phyloP scores from a whole-genome alignment of 2,329 filamentous ascomycete species.

The Xylariaceae sp. region DNA sequence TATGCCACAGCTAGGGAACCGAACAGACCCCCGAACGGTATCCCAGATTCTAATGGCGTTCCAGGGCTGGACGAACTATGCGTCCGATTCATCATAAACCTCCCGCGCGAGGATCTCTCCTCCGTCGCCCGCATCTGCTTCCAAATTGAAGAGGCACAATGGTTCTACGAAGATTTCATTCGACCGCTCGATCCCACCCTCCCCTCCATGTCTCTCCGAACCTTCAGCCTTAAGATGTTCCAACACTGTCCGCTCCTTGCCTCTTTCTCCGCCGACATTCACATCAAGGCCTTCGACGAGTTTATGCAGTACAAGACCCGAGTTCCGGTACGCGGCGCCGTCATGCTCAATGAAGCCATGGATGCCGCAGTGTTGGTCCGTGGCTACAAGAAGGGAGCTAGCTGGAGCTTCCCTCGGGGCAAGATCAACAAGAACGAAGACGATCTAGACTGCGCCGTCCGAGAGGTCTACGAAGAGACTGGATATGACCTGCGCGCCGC shows the following conservation, averaged over 20 bases:
- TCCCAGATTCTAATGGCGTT: not conserved
- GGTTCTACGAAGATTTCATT: constrained; percentile 99
- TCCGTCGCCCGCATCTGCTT: constrained; percentile 95
- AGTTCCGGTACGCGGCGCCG: constrained; percentile 89
- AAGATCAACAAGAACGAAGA: constrained; percentile 98
- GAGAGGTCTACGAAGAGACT: constrained; percentile 95
- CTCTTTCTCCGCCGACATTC: constrained; percentile 71
- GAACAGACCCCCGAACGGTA: constrained; percentile 4
- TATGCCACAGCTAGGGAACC: constrained; percentile 8
- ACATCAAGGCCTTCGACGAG: constrained; percentile 80
- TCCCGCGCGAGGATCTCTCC: constrained; percentile 84
- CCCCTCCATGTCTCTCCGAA: constrained; percentile 78
- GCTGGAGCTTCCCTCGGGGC: constrained; percentile 93
- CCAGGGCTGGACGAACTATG: constrained; percentile 94
- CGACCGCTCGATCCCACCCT: constrained; percentile 80
- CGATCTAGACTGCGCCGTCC: constrained; percentile 86
- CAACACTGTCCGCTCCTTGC: constrained; percentile 88
- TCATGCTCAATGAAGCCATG: constrained; percentile 91
- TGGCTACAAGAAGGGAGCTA: constrained; percentile 94
- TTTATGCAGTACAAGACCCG: constrained; percentile 93
- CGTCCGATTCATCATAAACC: constrained; percentile 96
- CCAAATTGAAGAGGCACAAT: constrained; percentile 98
- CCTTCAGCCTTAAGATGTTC: constrained; percentile 87
- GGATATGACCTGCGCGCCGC: constrained; percentile 77
- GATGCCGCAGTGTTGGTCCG: constrained; percentile 90